These are phyloP conservation scores for Lagenidium giganteum DNA, from an alignment of 352 stramenopile genomes.

Conservation along the genomic window DNA sequence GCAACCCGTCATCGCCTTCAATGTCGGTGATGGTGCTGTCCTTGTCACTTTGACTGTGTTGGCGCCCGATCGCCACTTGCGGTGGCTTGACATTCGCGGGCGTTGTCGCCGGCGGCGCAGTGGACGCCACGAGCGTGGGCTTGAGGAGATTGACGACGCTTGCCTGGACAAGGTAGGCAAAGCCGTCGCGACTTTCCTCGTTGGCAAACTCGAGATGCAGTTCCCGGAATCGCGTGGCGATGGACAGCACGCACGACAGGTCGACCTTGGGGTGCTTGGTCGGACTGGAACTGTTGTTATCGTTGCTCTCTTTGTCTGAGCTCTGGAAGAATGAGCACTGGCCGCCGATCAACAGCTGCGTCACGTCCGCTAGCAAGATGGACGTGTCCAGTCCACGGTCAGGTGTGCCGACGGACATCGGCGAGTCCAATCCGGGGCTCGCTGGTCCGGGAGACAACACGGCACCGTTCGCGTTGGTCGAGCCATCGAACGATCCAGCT, in stretches of 20 bases:
- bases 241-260: slow-evolving; percentile 44
- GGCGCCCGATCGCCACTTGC: no score
- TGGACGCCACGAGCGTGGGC: no score
- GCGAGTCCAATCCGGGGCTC: slow-evolving; percentile 8
- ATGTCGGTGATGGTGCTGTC: no score
- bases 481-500: slow-evolving; percentile 14
- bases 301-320: slow-evolving; percentile 9
- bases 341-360: slow-evolving; percentile 33
- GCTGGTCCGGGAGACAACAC: slow-evolving; percentile 1
- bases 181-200: slow-evolving; percentile 59
- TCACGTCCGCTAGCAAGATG: slow-evolving; percentile 55
- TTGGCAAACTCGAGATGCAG: slow-evolving; percentile 70
- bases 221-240: slow-evolving; percentile 55
- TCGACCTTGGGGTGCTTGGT: slow-evolving; percentile 45
- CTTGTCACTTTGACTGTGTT: no score
- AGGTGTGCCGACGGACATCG: slow-evolving; percentile 13
- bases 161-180: slow-evolving; percentile 61
- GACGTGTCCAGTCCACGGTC: slow-evolving; percentile 56
- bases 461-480: no score
- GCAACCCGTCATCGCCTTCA: no score
- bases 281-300: not conserved
- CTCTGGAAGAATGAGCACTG: slow-evolving; percentile 51
- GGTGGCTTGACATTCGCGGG: no score
- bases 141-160: no score
- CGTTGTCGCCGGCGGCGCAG: no score